Conservation (phyloP, 169 alveolate species). For the Eimeria sp. region DNA sequence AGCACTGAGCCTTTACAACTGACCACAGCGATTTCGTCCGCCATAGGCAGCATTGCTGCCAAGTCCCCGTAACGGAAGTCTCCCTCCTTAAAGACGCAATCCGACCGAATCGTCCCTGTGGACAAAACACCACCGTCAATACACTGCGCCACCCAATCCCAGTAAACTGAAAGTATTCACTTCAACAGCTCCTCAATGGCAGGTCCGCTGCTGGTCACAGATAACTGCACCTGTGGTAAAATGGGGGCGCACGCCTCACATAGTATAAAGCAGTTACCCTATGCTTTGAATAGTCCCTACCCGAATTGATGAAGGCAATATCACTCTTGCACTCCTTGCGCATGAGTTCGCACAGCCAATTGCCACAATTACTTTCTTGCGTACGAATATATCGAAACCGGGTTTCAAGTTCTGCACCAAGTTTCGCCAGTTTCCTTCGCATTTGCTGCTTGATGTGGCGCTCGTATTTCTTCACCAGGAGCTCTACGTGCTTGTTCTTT, state of each 20-base stretch:
- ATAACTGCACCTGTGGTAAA: neutral
- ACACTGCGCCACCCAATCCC: neutral
- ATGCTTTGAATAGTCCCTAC: conserved; percentile 1
- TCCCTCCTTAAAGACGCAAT: conserved; percentile 90
- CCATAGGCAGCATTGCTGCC: conserved; percentile 91
- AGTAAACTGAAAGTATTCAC: neutral
- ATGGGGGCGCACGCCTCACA: neutral
- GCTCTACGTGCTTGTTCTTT: conserved; percentile 85
- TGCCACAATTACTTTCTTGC: conserved; percentile 91
- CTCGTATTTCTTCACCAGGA: conserved; percentile 85
- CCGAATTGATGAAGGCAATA: conserved; percentile 92
- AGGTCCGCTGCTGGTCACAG: neutral
- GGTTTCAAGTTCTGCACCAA: conserved; percentile 90
- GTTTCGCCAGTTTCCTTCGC: conserved; percentile 88
- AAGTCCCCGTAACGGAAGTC: conserved; percentile 86
- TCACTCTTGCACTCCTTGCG: conserved; percentile 90
- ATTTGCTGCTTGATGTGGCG: conserved; percentile 85
- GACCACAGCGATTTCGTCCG: conserved; percentile 89
- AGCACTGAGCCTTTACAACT: conserved; percentile 87
- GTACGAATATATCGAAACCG: conserved; percentile 90
- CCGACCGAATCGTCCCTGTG: conserved; percentile 92
- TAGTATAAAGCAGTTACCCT: neutral
- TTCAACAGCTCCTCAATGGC: neutral
- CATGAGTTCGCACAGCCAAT: conserved; percentile 92
- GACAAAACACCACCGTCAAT: neutral